A percentile compares a stretch with the other conserved stretches of the same genome.
These are phyloP conservation scores for Wilcoxina mikolae DNA, from an alignment of 495 filamentous ascomycete species.

Conservation along the genomic window DNA sequence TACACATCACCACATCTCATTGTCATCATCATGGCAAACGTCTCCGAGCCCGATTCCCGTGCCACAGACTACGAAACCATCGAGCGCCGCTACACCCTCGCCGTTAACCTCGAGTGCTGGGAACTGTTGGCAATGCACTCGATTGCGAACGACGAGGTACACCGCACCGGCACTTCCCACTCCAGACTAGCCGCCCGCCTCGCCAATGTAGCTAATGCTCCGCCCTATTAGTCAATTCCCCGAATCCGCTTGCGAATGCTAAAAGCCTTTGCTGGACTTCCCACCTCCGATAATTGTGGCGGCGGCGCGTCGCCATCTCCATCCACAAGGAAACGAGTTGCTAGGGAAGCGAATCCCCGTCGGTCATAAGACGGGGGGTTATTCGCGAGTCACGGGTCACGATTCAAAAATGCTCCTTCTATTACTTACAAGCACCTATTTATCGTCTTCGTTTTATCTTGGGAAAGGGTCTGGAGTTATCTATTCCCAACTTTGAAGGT, in stretches of 20 bases:
- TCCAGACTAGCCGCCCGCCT: not conserved
- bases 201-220: not conserved
- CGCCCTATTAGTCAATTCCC: conserved; percentile 16
- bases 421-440: too few species aligned
- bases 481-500: too few species aligned
- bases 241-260: conserved; percentile 29
- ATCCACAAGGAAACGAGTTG: too few species aligned
- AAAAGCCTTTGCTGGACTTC: conserved; percentile 24
- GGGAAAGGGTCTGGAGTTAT: too few species aligned
- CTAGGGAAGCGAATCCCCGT: too few species aligned
- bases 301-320: too few species aligned
- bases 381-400: too few species aligned
- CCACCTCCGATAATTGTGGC: not conserved
- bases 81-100: conserved; percentile 24
- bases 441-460: too few species aligned
- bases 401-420: too few species aligned
- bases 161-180: not conserved
- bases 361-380: too few species aligned
- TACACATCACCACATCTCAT: too few species aligned
- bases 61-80: conserved; percentile 27
- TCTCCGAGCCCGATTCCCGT: conserved; percentile 20
- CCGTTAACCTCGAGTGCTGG: conserved; percentile 28
- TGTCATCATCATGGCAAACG: conserved; percentile 8
- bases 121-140: conserved; percentile 28
- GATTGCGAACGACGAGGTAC: conserved; percentile 26